Percentiles rank a stretch among this genome's conserved stretches.
These are phyloP conservation scores for Nepenthes alata DNA, from an alignment of 179 eudicot species.

Conservation along the genomic window DNA sequence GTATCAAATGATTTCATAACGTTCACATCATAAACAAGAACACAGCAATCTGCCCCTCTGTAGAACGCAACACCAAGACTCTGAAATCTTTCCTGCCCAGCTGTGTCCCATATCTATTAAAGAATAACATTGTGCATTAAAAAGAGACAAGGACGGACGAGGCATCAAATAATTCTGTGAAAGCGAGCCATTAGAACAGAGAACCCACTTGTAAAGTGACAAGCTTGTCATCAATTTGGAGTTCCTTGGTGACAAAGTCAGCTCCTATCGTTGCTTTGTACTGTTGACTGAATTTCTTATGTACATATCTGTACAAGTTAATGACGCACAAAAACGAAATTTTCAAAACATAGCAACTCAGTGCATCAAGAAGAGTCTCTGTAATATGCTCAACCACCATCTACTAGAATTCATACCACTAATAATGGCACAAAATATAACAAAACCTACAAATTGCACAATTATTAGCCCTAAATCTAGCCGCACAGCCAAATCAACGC, in stretches of 20 bases:
- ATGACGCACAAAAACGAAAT: slow-evolving; percentile 5
- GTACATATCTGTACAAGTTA: slow-evolving; percentile 32
- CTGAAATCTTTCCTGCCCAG: slow-evolving; percentile 72
- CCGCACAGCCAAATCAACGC: no score
- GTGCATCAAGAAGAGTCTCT: no score
- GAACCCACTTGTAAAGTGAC: slow-evolving; percentile 50
- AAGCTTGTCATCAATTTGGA: slow-evolving; percentile 42
- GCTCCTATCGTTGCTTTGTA: slow-evolving; percentile 73
- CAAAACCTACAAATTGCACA: no score
- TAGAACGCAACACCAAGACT: slow-evolving; percentile 62
- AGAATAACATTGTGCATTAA: no score
- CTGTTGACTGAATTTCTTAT: slow-evolving; percentile 51
- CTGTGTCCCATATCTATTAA: slow-evolving; percentile 64
- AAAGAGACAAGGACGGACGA: background rate
- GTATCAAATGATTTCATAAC: slow-evolving; percentile 44
- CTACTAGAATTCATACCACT: no score
- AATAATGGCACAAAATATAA: no score
- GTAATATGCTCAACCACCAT: no score
- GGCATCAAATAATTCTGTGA: background rate
- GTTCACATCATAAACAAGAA: slow-evolving; percentile 57
- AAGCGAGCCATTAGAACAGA: background rate
- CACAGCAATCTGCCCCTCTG: slow-evolving; percentile 73
- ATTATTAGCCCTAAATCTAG: no score
- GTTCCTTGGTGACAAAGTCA: slow-evolving; percentile 52
- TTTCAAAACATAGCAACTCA: background rate